Conservation (phyloP, 2,329 filamentous ascomycete species). For the Colletotrichum paranaense region DNA sequence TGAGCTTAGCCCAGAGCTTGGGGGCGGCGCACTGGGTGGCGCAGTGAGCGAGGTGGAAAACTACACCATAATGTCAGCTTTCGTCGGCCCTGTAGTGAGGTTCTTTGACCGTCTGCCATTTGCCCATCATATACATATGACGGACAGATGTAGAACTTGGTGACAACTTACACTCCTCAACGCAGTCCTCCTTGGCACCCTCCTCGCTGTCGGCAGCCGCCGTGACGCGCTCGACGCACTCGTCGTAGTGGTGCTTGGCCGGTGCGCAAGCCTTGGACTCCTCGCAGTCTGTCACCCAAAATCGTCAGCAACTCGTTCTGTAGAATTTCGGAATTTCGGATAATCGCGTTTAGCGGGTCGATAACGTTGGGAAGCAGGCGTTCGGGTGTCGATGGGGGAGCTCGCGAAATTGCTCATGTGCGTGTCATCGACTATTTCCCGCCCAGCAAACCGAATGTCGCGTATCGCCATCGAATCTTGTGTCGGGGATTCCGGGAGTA, state of each 20-base stretch:
- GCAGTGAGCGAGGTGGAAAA: conserved; percentile 99
- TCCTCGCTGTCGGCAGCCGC: conserved; percentile 72
- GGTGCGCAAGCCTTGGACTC: conserved; percentile 86
- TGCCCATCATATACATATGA: background rate
- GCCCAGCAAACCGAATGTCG: background rate
- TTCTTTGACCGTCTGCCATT: background rate
- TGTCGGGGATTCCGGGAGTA: conserved; percentile 1
- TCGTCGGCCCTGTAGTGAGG: background rate
- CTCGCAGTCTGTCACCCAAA: conserved; percentile 78
- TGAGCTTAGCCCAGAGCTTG: conserved; percentile 93
- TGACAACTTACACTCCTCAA: conserved; percentile 91
- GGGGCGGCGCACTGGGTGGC: conserved; percentile 92
- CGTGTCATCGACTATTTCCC: conserved; percentile 13
- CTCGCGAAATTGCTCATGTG: conserved; percentile 17
- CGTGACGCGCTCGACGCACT: conserved; percentile 96
- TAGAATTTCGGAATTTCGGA: background rate
- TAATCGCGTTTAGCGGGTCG: background rate
- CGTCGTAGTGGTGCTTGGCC: conserved; percentile 97
- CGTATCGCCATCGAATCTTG: background rate
- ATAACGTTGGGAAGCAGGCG: background rate
- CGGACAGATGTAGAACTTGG: background rate
- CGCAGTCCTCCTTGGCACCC: conserved; percentile 89
- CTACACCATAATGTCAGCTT: conserved; percentile 57
- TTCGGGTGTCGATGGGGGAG: background rate
- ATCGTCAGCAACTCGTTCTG: conserved; percentile 34